These are phyloP conservation scores for Calocera viscosa DNA, from an alignment of 768 basidiomycete genomes.

Conservation along the genomic window DNA sequence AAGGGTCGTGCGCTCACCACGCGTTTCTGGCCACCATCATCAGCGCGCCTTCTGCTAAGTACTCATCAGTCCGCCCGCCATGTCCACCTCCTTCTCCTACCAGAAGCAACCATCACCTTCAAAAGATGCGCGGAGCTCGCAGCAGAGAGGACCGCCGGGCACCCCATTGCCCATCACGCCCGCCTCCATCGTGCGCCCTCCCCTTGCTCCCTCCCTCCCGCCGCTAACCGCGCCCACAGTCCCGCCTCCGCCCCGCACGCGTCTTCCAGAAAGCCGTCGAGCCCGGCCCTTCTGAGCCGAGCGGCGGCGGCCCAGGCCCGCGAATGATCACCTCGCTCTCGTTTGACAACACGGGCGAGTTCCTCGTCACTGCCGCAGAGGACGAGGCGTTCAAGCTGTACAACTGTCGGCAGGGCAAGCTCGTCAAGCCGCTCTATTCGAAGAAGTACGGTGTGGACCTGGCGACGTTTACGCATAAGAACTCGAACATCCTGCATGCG, in stretches of 20 bases:
- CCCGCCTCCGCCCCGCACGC: constrained; percentile 73
- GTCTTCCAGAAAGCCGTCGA: constrained; percentile 75
- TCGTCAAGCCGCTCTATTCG: constrained; percentile 65
- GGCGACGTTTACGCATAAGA: constrained; percentile 89
- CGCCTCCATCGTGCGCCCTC: constrained; percentile 10
- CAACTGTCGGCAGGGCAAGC: constrained; percentile 83
- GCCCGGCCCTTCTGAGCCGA: constrained; percentile 35
- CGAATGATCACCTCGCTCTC: constrained; percentile 75
- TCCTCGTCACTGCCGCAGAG: constrained; percentile 72
- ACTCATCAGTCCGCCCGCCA: background rate
- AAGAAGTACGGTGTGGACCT: constrained; percentile 96
- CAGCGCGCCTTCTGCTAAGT: background rate
- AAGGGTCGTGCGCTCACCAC: too few relatives aligned
- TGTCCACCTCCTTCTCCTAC: constrained; percentile 43
- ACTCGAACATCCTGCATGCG: constrained; percentile 70
- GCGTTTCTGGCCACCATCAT: too few relatives aligned
- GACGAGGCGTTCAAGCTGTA: constrained; percentile 88
- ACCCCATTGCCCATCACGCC: constrained; percentile 10
- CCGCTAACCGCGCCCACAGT: constrained; percentile 30
- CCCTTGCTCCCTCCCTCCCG: background rate
- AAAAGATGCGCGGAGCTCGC: background rate
- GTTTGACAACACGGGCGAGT: constrained; percentile 86
- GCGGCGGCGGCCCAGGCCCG: constrained; percentile 33
- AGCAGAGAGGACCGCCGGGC: background rate
- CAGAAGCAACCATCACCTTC: constrained; percentile 16